Evolutionary conservation across 1,284 basidiomycete genomes (phyloP).

Genomic region (Heterobasidion occidentale): DNA sequence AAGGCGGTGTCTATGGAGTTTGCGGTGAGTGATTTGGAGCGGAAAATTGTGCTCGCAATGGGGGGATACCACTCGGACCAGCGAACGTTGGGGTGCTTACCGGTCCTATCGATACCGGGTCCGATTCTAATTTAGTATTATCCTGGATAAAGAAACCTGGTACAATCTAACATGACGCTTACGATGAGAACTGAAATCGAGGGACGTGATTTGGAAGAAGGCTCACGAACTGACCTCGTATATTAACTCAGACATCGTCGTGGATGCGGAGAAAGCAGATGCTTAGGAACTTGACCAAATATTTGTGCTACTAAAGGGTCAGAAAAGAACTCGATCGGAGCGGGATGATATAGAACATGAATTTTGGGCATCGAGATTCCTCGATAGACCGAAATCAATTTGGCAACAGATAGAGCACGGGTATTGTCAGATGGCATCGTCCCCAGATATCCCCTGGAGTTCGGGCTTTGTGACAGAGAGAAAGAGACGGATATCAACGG

Average conservation of each 20-base stretch:
- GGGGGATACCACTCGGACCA: not conserved
- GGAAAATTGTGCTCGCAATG: not conserved
- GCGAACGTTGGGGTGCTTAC: slow-evolving; percentile 10
- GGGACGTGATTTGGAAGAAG: no score
- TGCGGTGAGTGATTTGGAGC: not conserved
- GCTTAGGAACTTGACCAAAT: not conserved
- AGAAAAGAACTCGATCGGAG: no score
- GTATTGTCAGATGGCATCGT: no score
- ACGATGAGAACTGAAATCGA: no score
- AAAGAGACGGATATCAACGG: no score
- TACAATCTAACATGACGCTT: slow-evolving; percentile 13
- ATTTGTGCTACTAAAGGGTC: no score
- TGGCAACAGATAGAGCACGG: no score
- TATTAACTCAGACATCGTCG: not conserved
- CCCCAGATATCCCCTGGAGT: no score
- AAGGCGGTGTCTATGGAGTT: slow-evolving; percentile 38
- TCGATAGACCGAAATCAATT: no score
- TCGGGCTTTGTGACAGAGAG: no score
- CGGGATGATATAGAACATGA: no score
- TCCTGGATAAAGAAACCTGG: slow-evolving; percentile 27
- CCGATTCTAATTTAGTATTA: slow-evolving; percentile 14
- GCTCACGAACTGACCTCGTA: not conserved
- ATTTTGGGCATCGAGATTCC: no score
- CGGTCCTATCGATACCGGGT: slow-evolving; percentile 16
- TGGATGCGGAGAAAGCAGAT: not conserved